Conservation (phyloP, 2,329 filamentous ascomycete species). For the Stagonosporopsis rhizophila region DNA sequence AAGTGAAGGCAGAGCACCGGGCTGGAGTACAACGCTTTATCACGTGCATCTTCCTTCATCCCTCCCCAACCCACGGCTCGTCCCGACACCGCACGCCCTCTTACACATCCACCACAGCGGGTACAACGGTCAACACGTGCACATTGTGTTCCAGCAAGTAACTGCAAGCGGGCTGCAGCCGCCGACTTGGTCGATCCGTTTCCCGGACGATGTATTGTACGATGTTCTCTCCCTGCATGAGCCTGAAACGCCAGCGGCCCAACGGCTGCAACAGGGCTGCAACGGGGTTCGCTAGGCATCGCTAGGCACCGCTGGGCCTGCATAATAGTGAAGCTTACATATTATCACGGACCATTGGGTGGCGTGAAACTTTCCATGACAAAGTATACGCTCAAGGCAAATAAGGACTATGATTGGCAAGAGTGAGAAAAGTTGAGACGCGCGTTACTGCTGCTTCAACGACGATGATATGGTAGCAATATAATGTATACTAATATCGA, state of each 20-base stretch:
- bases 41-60: conserved; percentile 10
- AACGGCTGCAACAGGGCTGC: conserved; percentile 5
- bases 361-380: neutral
- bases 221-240: neutral
- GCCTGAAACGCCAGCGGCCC: conserved; percentile 13
- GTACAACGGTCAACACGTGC: neutral
- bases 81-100: neutral
- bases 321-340: conserved; percentile 1
- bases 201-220: neutral
- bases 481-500: neutral
- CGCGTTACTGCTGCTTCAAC: neutral
- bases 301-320: neutral
- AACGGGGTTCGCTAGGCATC: neutral
- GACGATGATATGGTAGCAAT: neutral
- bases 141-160: neutral
- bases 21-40: neutral
- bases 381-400: neutral
- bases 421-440: neutral
- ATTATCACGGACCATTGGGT: neutral
- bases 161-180: neutral
- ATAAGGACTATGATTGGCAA: conserved; percentile 4
- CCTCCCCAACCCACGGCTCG: neutral
- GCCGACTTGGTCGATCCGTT: neutral
- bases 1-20: neutral
- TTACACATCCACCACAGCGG: neutral